Evolutionary conservation across 1,139 yeast genomes (phyloP), one percentile per base, ranked within the genome.

Genomic region (Kazachstania sp.): DNA sequence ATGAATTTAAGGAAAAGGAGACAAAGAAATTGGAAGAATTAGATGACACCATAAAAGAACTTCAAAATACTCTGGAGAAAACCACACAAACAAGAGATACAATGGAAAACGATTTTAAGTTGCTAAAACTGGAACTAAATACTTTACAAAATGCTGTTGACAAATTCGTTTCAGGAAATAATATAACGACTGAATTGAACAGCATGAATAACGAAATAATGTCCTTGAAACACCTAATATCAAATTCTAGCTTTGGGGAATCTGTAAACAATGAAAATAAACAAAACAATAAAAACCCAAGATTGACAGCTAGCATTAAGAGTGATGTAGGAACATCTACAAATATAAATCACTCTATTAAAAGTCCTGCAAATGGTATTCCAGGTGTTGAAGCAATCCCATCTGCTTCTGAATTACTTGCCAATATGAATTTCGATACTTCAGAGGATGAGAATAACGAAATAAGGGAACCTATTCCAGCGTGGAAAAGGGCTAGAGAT

Each of bases 61-160:
- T 92, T 37, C 83, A 83, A 55, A 80, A 75, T 36, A 80, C 86
- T 45, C 73, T 90, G 48, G 72, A 75, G 38, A 75, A 77, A 50
- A 81, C 86, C 44, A 79, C 83, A 58, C 77, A 77, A 53, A 86
- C 85, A 59, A 79, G 86, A 54, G 73, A 79, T 49, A 81, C 79
- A 59, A 79, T 88, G 52, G 95, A 86, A 59, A 84, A 83, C 56
- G 96, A 92, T 55, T 75, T 90, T 63, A 79, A 82, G 54, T 76
- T 82, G 57, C 73, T 92, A 70, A 87, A 86, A 65, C 68, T 83
- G 51, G 96, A 90, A 64, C 77, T 92, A 51, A 94, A 84, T 56
- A 79, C 77, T 57, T 73, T 92, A 59, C 81, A 83, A 58, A 78
- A 78, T 45, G 74, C 82, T 35, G 68, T 92, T 45, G 88, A 90